Percentiles rank a stretch among this genome's conserved stretches.
Evolutionary conservation across 1,139 yeast genomes (phyloP).

Genomic region (Debaryomycetaceae sp.): DNA sequence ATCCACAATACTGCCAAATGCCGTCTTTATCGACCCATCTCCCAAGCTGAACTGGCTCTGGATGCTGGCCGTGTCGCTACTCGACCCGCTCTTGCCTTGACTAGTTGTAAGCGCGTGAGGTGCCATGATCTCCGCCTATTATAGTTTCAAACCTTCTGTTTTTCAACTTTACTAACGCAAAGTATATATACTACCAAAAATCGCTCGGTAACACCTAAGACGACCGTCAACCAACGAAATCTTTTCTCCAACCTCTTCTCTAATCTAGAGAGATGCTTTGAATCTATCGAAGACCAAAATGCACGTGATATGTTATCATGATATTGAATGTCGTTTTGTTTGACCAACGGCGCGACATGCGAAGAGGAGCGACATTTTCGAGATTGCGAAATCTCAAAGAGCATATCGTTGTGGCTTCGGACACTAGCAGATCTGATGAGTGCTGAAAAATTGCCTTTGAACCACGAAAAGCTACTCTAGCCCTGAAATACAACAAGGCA

Average conservation of each 20-base stretch:
- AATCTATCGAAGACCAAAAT: slow-evolving; percentile 3
- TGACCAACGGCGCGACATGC: neutral
- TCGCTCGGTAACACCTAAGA: no score
- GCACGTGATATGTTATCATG: slow-evolving; percentile 12
- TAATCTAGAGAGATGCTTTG: neutral
- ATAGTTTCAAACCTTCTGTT: no score
- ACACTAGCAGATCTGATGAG: neutral
- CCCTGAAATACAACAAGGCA: neutral
- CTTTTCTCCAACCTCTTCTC: no score
- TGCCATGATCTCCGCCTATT: slow-evolving; percentile 5
- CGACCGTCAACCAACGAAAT: no score
- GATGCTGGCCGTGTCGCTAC: neutral
- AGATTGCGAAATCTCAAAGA: neutral
- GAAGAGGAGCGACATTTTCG: neutral
- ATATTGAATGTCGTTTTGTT: neutral
- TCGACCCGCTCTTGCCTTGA: neutral
- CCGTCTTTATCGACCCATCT: neutral
- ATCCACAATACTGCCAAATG: slow-evolving; percentile 60
- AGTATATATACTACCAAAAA: no score
- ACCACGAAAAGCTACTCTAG: neutral
- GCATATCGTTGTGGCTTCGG: neutral
- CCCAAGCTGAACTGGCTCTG: slow-evolving; percentile 20
- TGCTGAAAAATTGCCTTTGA: neutral
- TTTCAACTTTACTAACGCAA: no score
- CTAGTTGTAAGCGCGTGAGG: slow-evolving; percentile 9